Evolutionary conservation across 2,329 filamentous ascomycete species (phyloP), one percentile per base, ranked within the genome.

Genomic region (Colletotrichum endophyticum): DNA sequence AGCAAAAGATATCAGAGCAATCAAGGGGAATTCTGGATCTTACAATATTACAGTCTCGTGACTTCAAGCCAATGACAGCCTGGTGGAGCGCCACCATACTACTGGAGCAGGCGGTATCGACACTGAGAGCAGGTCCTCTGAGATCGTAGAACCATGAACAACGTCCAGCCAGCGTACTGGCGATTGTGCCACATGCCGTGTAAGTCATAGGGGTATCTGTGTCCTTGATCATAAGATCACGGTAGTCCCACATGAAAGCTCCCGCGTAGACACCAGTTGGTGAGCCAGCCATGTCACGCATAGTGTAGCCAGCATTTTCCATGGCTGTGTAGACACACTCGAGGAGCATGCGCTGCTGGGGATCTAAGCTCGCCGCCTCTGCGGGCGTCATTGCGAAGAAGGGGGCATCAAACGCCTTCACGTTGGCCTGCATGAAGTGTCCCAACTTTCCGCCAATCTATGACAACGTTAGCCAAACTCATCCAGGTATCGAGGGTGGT

Each of bases 91-190:
- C 44, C 44, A 49, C 44, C 44, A 49, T 49, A 49, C 44, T 49
- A 49, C 44, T 49, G 11, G 44, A 49, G 44, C 44, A 49, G 44
- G 44, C 44, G n/a, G 44, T 49, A 2, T 49, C 44, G 4, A 49
- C n/a, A 49, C 44, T 49, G 4, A 49, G 44, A 22, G 44, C 44
- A 49, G 44, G 86, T 0, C 89, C 88, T 8, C 79, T 78, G 69
- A 89, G 84, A 79, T 90, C 84, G 77, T 87, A 89, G 68, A 85
- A 87, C 56, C 53, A 79, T 88, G 88, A 8, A 89, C 68, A 57
- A 15, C 68, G 44, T 13, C 44, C 66, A 22, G 66, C 66, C 15
- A 69, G 44, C 28, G 66, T 69, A 25, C 66, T 69, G 22, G 66
- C 66, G 11, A 69, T 69, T 4, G 66, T 69, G 6, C 66, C 66